Evolutionary conservation across 139 green algal genomes (phyloP), one percentile per base, ranked within the genome.

Genomic region (Monoraphidium neglectum): DNA sequence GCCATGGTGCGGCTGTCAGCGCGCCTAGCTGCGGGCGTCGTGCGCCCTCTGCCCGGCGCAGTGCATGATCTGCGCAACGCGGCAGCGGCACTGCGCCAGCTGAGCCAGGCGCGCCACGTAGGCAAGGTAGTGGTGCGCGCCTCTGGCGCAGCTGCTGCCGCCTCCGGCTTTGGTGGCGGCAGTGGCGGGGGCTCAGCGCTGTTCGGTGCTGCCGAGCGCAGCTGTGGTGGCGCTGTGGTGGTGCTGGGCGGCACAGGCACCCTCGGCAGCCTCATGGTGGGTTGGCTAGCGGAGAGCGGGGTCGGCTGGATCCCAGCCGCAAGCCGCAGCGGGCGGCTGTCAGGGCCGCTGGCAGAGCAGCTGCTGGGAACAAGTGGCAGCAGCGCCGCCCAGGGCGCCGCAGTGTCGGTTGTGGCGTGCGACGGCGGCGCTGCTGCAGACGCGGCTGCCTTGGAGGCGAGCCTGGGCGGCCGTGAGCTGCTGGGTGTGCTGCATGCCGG

Each of bases 31-130:
- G 35, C 28, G 6, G 82, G 84, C 32, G 0, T 35, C 18, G 49
- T 89, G 54, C 43, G 12, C 4, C 87, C 85, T 2, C 76, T 90
- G 46, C 84, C 82, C 18, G 49, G 26, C 2, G 77, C 74, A 1
- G 57, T 72, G 13, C 78, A 89, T 72, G 26, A 51, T 47, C 72
- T 92, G 49, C 8, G 49, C 53, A 79, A 33, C 23, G 83, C 84
- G 0, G 78, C 78, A 0, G 66, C 86, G n/a, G 87, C 86, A 0
- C 82, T 97, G 70, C 88, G 92, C 8, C 91, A 96, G 80, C 93
- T 97, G 88, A 93, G 87, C 18, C 90, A 93, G 80, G 92, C 92
- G 12, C 78, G 89, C 0, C 92, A 97, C 53, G 83, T 97, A 1
- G 92, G 92, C 76, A 97, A 97, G 82, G 90, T 97, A 36, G 92